These are phyloP conservation scores for Suillus luteus DNA, from an alignment of 768 basidiomycete species.

Conservation along the genomic window DNA sequence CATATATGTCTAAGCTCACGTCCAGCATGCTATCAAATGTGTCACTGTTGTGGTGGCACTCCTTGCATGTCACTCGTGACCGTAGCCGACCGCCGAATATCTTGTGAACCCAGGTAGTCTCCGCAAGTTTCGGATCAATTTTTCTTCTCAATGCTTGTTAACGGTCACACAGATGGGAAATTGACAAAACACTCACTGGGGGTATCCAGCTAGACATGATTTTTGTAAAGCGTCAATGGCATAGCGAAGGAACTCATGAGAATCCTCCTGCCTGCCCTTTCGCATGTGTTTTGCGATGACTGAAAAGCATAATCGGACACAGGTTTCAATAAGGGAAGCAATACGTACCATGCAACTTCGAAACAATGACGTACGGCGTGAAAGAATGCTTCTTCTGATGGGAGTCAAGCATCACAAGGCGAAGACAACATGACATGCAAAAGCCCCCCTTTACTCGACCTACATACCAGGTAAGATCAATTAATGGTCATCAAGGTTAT, in stretches of 20 bases:
- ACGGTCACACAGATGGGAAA: neutral
- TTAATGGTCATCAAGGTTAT: conserved; percentile 11
- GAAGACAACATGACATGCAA: conserved; percentile 81
- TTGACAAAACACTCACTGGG: conserved; percentile 54
- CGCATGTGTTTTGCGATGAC: conserved; percentile 92
- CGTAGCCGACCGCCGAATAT: conserved; percentile 92
- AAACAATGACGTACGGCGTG: conserved; percentile 64
- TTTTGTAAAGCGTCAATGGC: conserved; percentile 90
- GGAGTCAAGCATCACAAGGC: conserved; percentile 55
- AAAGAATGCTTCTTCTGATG: conserved; percentile 52
- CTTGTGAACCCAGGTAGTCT: conserved; percentile 93
- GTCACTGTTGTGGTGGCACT: conserved; percentile 87
- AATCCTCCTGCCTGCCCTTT: conserved; percentile 92
- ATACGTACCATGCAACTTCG: conserved; percentile 66
- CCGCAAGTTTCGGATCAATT: conserved; percentile 66
- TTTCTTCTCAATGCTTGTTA: conserved; percentile 48
- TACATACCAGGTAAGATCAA: conserved; percentile 22
- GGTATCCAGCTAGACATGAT: conserved; percentile 69
- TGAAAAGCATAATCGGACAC: conserved; percentile 33
- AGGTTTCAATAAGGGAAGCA: conserved; percentile 10
- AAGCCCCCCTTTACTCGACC: conserved; percentile 51
- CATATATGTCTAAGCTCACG: conserved; percentile 86
- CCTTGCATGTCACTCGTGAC: conserved; percentile 84
- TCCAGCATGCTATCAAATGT: conserved; percentile 96
- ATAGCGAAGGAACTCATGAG: conserved; percentile 97